Evolutionary conservation across 192 early-diverging fungal species (phyloP), one percentile per base, ranked within the genome.

Genomic region (Gigaspora rosea): DNA sequence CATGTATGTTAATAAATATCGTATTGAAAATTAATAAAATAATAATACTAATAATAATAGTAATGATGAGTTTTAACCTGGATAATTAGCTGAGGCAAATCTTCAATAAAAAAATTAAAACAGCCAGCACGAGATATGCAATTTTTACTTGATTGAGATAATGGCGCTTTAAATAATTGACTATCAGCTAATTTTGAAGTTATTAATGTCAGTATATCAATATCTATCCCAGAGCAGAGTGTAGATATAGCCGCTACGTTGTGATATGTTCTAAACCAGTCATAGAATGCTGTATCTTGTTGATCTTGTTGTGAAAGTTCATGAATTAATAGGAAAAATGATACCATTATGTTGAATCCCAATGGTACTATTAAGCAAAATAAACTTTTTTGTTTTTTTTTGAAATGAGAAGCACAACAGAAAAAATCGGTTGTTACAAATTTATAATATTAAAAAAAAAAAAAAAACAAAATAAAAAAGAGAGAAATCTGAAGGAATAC

Each of bases 61-160:
- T 56, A 56, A 41, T 41, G 12, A 35, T 63, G 3, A 36, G 3
- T 35, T 33, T 35, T 65, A 18, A 65, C 63, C 18, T 65, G 63
- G 36, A 65, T 46, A 8, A 65, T 4, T 65, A 65, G 36, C n/a
- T 65, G 63, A 41, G 36, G 36, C 16, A 15, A 18, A 65, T 65
- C 63, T 65, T 65, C 63, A 65, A 65, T 65, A 65, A 65, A 18
- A 6, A 65, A 65, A 65, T 65, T 65, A 18, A 12, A 8, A 2
- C 18, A 18, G 36, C 36, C 8, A 33, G 36, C 18, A 8, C 13
- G 8, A 16, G 36, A 46, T 65, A 65, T 41, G 35, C 32, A 46
- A 18, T n/a, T 46, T n/a, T 65, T 35, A 12, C 33, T 41, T 36
- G 11, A 8, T 8, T 4, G 0, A 65, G 41, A 16, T 18, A 65